These are phyloP conservation scores for Aleurites moluccanus DNA, from an alignment of 441 rosid species.

Conservation along the genomic window DNA sequence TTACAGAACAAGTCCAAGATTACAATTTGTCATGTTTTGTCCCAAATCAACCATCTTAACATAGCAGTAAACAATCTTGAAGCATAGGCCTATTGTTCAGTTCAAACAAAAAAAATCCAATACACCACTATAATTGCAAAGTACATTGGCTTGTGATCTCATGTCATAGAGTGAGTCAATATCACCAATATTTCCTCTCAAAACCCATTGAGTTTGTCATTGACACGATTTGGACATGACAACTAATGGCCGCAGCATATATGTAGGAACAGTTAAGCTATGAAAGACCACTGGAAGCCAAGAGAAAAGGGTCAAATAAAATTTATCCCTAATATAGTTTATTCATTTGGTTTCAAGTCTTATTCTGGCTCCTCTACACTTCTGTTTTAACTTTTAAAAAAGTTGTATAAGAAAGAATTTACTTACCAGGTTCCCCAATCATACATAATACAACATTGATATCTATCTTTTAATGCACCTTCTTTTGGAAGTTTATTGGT, in stretches of 20 bases:
- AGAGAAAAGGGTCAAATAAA: not conserved
- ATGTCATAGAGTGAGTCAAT: not conserved
- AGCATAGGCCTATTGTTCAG: too few relatives aligned
- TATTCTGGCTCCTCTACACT: not conserved
- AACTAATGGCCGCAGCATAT: not conserved
- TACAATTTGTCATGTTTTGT: not conserved
- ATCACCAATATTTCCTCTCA: not conserved
- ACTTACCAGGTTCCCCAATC: not conserved
- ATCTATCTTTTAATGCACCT: not conserved
- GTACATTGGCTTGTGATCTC: slow-evolving; percentile 4
- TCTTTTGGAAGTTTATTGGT: not conserved
- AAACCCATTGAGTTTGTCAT: not conserved
- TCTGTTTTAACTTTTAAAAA: not conserved
- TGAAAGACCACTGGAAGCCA: not conserved
- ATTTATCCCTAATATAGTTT: not conserved
- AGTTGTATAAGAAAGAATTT: not conserved
- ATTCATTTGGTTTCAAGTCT: not conserved
- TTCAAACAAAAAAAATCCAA: not conserved
- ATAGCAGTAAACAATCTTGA: too few relatives aligned
- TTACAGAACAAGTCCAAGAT: not conserved
- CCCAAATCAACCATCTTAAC: not conserved
- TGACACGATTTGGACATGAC: not conserved
- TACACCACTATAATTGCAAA: not conserved
- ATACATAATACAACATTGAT: not conserved
- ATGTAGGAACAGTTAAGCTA: not conserved